phyloP scores from a whole-genome alignment of 202 grass and related monocot genomes.

The Zizania palustris region DNA sequence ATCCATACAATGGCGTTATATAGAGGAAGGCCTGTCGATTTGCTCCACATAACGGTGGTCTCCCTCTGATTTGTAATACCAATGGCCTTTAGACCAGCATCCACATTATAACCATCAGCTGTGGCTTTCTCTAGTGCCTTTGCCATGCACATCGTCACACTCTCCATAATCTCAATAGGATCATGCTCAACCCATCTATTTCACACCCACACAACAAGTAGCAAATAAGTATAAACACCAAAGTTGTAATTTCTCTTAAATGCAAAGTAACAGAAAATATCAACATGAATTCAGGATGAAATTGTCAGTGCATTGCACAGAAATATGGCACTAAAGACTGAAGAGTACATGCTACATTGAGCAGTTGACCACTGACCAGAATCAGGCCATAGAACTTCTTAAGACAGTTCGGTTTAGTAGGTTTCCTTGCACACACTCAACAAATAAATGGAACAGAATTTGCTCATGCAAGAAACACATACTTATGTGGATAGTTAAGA shows the following conservation, averaged over 20 bases:
- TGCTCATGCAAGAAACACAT: slow-evolving; percentile 3
- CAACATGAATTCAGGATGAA: neutral
- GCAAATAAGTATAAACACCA: neutral
- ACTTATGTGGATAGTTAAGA: neutral
- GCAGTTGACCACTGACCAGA: neutral
- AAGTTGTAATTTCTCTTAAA: slow-evolving; percentile 2
- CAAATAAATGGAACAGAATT: neutral
- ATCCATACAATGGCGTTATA: slow-evolving; percentile 99
- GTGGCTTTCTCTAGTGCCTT: slow-evolving; percentile 66
- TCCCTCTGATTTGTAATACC: slow-evolving; percentile 96
- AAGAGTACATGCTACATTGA: neutral
- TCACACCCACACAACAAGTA: slow-evolving; percentile 8
- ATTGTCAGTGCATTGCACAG: neutral
- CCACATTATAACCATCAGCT: slow-evolving; percentile 52
- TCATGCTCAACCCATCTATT: slow-evolving; percentile 97
- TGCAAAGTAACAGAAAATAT: neutral
- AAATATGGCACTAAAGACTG: neutral
- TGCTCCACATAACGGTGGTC: slow-evolving; percentile 91
- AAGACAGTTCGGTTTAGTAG: neutral
- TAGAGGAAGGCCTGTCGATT: slow-evolving; percentile 77
- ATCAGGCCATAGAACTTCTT: neutral
- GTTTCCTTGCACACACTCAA: neutral
- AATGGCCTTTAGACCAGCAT: slow-evolving; percentile 64
- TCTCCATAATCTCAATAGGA: slow-evolving; percentile 84
- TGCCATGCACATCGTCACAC: slow-evolving; percentile 69